Evolutionary conservation across 805 yeast genomes (phyloP), one percentile per base, ranked within the genome.

Genomic region (Saturnispora zaruensis): DNA sequence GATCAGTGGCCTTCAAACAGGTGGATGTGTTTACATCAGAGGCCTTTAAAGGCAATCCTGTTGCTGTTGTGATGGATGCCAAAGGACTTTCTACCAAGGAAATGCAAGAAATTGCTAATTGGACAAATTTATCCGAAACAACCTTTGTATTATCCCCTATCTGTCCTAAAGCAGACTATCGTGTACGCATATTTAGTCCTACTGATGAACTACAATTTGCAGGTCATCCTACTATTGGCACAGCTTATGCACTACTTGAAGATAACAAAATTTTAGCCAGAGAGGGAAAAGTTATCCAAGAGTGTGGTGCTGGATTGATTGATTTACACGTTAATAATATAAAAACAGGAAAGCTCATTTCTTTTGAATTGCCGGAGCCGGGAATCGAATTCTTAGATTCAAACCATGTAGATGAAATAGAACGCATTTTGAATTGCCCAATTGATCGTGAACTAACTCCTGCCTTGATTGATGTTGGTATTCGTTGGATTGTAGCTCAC

Each of bases 61-160:
- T 77, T n/a, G 81, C 81, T 2, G 80, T 78, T 2, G 63, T 74
- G 46, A 69, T 69, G 46, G 70, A 71, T 47, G 76, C 73, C 2
- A 69, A 65, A 40, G 48, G 55, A 9, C 58, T 78, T 9, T 43
- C 71, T 5, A 56, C 62, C 5, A 70, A 68, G 38, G 66, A 73
- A 51, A 70, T 77, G 73, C 75, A 68, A 56, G 47, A 59, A 7
- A 71, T 79, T 53, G 77, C 83, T 16, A 66, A 64, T n/a, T 78
- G 83, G 84, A 78, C 81, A 16, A 79, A 79, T 55, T 62, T 79
- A 25, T 77, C 83, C 1, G 84, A 79, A 52, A 76, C 84, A 0
- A 74, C 81, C 0, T 79, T 79, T 55, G 64, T 79, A 7, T 59
- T 67, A 42, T 70, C 68, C 25, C 71, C 79, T 6, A 66, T 73